A percentile compares a stretch with the other conserved stretches of the same genome.
phyloP scores from a whole-genome alignment of 2,329 filamentous ascomycete species.

The Cladosporium sp. region DNA sequence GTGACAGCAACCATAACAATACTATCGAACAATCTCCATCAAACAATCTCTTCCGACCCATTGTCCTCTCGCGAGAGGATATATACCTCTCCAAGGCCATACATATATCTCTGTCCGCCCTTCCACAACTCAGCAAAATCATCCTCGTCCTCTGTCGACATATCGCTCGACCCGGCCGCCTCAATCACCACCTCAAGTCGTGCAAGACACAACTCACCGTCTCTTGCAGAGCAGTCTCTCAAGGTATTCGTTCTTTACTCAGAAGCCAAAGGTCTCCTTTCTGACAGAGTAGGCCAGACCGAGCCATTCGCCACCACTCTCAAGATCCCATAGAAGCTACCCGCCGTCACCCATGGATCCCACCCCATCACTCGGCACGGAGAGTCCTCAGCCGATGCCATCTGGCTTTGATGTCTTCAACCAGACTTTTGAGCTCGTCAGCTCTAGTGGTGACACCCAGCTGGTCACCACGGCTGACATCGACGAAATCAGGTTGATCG shows the following conservation, averaged over 20 bases:
- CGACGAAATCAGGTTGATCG: slow-evolving; percentile 45
- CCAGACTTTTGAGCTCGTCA: slow-evolving; percentile 48
- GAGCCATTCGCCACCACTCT: background rate
- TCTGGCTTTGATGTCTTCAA: slow-evolving; percentile 46
- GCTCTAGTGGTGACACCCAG: slow-evolving; percentile 39
- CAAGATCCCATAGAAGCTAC: background rate
- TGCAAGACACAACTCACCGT: background rate
- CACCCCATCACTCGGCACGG: background rate
- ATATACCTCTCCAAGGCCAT: background rate
- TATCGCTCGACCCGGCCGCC: too few species aligned
- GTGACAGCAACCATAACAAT: slow-evolving; percentile 4
- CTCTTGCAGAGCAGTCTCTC: too few species aligned
- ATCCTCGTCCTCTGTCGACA: too few species aligned
- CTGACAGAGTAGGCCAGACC: background rate
- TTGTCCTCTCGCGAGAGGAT: background rate
- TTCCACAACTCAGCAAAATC: background rate
- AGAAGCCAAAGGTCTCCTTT: too few species aligned
- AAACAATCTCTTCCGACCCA: background rate
- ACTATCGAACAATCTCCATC: slow-evolving; percentile 5
- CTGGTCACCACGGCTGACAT: slow-evolving; percentile 41
- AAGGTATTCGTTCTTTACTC: too few species aligned
- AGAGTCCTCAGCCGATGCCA: slow-evolving; percentile 11
- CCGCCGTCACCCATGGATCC: background rate
- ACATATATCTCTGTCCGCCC: too few species aligned
- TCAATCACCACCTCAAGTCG: background rate